These are phyloP conservation scores for Blastocystis sp. DNA, from an alignment of 352 stramenopile genomes.

Conservation along the genomic window DNA sequence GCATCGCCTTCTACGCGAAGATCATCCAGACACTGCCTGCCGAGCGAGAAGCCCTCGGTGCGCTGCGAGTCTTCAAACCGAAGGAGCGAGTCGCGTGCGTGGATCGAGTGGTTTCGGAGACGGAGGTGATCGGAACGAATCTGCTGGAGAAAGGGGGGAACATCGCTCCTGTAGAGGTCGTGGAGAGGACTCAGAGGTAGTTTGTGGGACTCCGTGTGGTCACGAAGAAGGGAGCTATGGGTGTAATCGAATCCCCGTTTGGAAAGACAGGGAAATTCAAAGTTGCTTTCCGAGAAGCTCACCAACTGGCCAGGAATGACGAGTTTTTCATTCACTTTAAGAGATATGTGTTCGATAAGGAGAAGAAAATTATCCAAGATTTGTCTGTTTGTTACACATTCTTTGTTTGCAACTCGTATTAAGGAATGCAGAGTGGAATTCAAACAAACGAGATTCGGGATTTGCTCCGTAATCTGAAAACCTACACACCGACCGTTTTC, in stretches of 20 bases:
- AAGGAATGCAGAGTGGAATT: not conserved
- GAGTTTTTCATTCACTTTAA: constrained; percentile 45
- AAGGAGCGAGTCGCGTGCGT: constrained; percentile 70
- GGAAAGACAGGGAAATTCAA: constrained; percentile 73
- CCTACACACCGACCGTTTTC: constrained; percentile 9
- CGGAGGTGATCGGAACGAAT: constrained; percentile 69
- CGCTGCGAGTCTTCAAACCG: constrained; percentile 69
- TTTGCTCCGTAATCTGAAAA: not conserved
- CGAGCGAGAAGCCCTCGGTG: constrained; percentile 62
- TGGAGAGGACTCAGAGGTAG: constrained; percentile 62
- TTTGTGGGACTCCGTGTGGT: constrained; percentile 69
- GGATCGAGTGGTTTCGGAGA: constrained; percentile 62
- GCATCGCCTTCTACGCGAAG: constrained; percentile 71
- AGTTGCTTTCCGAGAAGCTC: constrained; percentile 1
- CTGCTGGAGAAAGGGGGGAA: constrained; percentile 75
- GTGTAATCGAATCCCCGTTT: constrained; percentile 71
- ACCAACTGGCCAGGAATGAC: constrained; percentile 47
- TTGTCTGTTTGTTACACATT: constrained; percentile 2
- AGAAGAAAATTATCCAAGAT: constrained; percentile 55
- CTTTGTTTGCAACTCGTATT: not conserved
- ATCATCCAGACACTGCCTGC: constrained; percentile 62
- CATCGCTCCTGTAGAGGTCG: constrained; percentile 60
- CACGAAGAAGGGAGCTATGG: constrained; percentile 66
- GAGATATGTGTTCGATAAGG: constrained; percentile 53
- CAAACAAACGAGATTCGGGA: constrained; percentile 8